These are phyloP conservation scores for Mycena pura DNA, from an alignment of 768 basidiomycete genomes.

Conservation along the genomic window DNA sequence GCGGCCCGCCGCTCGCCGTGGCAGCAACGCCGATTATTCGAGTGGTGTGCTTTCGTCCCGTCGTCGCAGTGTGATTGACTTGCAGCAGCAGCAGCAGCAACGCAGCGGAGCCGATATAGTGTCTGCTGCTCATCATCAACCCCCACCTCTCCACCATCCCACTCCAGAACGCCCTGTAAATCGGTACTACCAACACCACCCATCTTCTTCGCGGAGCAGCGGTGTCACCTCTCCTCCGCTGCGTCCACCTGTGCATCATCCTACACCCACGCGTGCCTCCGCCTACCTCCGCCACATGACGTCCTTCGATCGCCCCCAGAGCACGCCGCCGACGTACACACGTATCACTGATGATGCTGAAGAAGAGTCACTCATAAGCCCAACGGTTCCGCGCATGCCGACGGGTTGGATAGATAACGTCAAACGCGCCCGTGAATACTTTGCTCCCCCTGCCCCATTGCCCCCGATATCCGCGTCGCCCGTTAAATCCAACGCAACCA, in stretches of 20 bases:
- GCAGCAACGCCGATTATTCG: neutral
- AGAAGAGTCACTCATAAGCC: constrained; percentile 26
- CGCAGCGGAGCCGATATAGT: constrained; percentile 17
- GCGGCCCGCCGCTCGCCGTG: neutral
- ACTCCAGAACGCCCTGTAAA: constrained; percentile 30
- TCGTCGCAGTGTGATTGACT: constrained; percentile 14
- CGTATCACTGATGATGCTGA: constrained; percentile 31
- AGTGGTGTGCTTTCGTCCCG: constrained; percentile 4
- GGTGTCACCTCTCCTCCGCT: constrained; percentile 37
- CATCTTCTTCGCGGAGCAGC: constrained; percentile 44
- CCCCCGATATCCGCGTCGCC: constrained; percentile 14
- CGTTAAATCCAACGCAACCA: neutral
- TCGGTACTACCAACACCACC: constrained; percentile 33
- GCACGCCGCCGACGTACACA: constrained; percentile 38
- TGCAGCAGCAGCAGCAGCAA: constrained; percentile 16
- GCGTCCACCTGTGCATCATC: constrained; percentile 36
- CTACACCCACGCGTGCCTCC: constrained; percentile 60
- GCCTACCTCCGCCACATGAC: constrained; percentile 80
- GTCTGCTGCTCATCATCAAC: neutral
- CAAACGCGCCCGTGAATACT: constrained; percentile 27
- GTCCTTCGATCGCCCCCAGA: constrained; percentile 44
- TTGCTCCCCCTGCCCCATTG: constrained; percentile 2
- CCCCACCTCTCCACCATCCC: constrained; percentile 12
- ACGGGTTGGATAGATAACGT: constrained; percentile 28
- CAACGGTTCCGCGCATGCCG: constrained; percentile 24